A percentile compares a stretch with the other conserved stretches of the same genome.
phyloP scores from a whole-genome alignment of 1,284 basidiomycete genomes.

The Cutaneotrichosporon spelunceum region DNA sequence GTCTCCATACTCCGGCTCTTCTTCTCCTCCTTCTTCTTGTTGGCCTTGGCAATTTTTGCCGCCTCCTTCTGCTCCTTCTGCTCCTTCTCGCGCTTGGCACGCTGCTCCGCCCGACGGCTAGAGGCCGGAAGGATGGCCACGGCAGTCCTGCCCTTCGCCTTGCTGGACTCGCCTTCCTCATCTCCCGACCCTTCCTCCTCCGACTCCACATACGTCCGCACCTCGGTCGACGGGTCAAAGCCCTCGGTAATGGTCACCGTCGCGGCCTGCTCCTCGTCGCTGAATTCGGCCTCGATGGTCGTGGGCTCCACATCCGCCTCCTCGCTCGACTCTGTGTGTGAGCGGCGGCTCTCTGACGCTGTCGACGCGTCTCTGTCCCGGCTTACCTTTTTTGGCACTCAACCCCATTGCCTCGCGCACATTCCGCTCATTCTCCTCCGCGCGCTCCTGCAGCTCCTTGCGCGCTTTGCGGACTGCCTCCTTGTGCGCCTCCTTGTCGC shows the following conservation, averaged over 20 bases:
- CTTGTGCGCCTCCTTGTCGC: constrained; percentile 47
- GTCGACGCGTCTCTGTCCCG: too few species aligned
- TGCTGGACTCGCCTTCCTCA: background rate
- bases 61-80: too few species aligned
- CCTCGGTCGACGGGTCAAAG: constrained; percentile 38
- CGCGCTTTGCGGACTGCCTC: constrained; percentile 47
- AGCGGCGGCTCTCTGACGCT: too few species aligned
- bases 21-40: constrained; percentile 26
- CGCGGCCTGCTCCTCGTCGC: constrained; percentile 50
- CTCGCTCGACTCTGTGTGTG: constrained; percentile 9
- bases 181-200: constrained; percentile 13
- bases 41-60: constrained; percentile 17
- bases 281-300: constrained; percentile 42
- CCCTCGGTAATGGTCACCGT: constrained; percentile 52
- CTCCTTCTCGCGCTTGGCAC: constrained; percentile 17
- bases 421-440: constrained; percentile 44
- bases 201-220: background rate
- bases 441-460: constrained; percentile 43
- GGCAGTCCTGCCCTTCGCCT: constrained; percentile 15
- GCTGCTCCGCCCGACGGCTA: constrained; percentile 37
- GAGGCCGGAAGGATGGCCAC: constrained; percentile 44
- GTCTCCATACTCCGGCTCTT: constrained; percentile 41
- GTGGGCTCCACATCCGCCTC: constrained; percentile 22
- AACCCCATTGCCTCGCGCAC: constrained; percentile 49
- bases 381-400: constrained; percentile 28